Base-by-base conservation (phyloP, 2,329 filamentous ascomycete species). In the Arthrobotrys iridis region DNA sequence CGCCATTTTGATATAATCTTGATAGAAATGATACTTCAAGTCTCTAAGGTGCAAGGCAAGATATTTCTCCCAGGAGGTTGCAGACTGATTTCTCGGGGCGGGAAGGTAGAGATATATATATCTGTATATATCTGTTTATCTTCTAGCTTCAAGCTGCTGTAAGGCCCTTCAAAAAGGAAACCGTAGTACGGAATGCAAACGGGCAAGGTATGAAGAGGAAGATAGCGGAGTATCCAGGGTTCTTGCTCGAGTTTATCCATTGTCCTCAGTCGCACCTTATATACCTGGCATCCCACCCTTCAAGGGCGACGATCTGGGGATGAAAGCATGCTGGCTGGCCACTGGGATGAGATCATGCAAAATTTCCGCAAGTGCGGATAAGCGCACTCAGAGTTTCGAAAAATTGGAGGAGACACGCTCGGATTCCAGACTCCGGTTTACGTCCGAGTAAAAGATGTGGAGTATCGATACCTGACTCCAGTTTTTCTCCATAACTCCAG, bases 361-460 rank as follows among this genome's bases (percentile, higher is more conserved):
- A 75, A 75, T 75, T 75, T 75, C 71, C 71, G 71, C 71, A 75
- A 75, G 71, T 75, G 71, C 71, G 63, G 58, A 43, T 55, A 33
- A 58, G 60, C 45, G 40, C 68, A 57, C 24, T 28, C 55, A 60
- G 28, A 63, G 55, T 40, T 62, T 59, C 52, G 30, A 37, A 57
- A 33, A 46, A 30, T 22, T 62, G 30, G 63, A 52, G 28, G 63
- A 52, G 55, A 65, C 63, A 63, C 46, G 13, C 37, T 68, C 71
- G 71, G 71, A 33, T 75, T 57, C 57, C 71, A 68, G 63, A 46
- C 63, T 75, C 71, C 71, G 71, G 71, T 68, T 68, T 67, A 64
- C 71, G 63, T 75, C 71, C 71, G 71, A 75, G 52, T 67, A 57
- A 50, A n/a, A 30, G 59, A 41, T 74, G 57, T 70, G 57, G 65